These are phyloP conservation scores for Apiospora phragmitis DNA, from an alignment of 2,329 filamentous ascomycete genomes.

Conservation along the genomic window DNA sequence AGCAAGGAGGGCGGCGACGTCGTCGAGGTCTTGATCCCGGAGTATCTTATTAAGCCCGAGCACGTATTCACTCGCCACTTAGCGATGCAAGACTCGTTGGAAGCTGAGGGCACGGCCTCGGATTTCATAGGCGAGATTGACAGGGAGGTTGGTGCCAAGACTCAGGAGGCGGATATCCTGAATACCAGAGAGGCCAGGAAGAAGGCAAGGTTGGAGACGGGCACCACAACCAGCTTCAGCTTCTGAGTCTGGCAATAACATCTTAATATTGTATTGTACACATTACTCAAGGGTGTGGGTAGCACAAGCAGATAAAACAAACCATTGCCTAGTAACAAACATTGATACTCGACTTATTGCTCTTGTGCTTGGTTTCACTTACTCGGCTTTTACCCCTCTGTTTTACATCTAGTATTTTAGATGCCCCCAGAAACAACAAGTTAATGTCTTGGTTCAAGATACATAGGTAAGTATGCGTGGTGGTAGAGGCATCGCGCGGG, in stretches of 20 bases:
- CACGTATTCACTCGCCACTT: slow-evolving; percentile 13
- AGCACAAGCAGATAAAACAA: neutral
- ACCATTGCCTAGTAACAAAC: neutral
- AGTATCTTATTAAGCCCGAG: slow-evolving; percentile 15
- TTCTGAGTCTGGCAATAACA: neutral
- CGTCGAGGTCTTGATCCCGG: slow-evolving; percentile 10
- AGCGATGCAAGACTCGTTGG: neutral
- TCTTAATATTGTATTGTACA: neutral
- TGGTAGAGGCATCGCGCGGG: neutral
- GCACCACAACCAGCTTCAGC: neutral
- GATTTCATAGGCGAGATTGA: slow-evolving; percentile 11
- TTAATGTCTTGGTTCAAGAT: neutral
- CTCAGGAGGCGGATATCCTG: neutral
- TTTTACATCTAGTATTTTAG: neutral
- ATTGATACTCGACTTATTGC: neutral
- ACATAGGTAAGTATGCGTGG: neutral
- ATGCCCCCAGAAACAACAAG: neutral
- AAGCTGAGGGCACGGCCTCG: neutral
- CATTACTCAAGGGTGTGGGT: neutral
- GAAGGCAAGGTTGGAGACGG: neutral
- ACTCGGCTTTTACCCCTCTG: neutral
- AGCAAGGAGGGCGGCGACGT: neutral
- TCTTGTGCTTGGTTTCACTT: neutral
- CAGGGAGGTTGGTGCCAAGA: slow-evolving; percentile 4
- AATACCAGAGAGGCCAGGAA: neutral